These are phyloP conservation scores for Phytomonas sp. DNA, from an alignment of 208 protist species.

Conservation along the genomic window DNA sequence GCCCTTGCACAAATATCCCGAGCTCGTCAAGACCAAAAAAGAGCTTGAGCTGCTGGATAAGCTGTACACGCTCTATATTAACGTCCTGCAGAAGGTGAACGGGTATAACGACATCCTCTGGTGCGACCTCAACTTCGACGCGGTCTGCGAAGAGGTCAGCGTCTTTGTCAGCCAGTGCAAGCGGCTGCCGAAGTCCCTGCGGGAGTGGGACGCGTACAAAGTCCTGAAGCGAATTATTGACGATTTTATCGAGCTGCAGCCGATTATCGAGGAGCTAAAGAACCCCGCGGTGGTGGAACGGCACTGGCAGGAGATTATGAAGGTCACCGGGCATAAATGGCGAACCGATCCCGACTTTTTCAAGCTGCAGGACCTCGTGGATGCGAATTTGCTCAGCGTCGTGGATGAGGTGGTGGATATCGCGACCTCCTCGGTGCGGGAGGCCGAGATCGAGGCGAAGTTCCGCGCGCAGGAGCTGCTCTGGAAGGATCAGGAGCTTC, in stretches of 20 bases:
- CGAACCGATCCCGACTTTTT: slow-evolving; percentile 89
- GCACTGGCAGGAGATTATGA: slow-evolving; percentile 94
- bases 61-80: slow-evolving; percentile 93
- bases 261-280: slow-evolving; percentile 89
- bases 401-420: slow-evolving; percentile 95
- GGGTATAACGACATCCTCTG: slow-evolving; percentile 94
- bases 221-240: slow-evolving; percentile 93
- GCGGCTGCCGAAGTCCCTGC: slow-evolving; percentile 88
- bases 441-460: slow-evolving; percentile 94
- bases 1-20: slow-evolving; percentile 90
- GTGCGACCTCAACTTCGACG: slow-evolving; percentile 92
- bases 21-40: slow-evolving; percentile 90
- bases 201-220: slow-evolving; percentile 93
- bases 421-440: slow-evolving; percentile 89
- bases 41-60: slow-evolving; percentile 92
- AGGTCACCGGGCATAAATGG: slow-evolving; percentile 83
- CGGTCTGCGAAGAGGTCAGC: slow-evolving; percentile 88
- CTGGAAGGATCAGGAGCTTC: slow-evolving; percentile 91
- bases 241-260: slow-evolving; percentile 93
- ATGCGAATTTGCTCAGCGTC: slow-evolving; percentile 79
- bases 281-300: slow-evolving; percentile 89
- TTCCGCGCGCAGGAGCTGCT: slow-evolving; percentile 83
- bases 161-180: slow-evolving; percentile 88
- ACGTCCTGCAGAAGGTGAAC: slow-evolving; percentile 91
- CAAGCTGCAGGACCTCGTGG: slow-evolving; percentile 91